Evolutionary conservation across 176 grass and related monocot genomes (phyloP).

Genomic region (Oryza rufipogon): DNA sequence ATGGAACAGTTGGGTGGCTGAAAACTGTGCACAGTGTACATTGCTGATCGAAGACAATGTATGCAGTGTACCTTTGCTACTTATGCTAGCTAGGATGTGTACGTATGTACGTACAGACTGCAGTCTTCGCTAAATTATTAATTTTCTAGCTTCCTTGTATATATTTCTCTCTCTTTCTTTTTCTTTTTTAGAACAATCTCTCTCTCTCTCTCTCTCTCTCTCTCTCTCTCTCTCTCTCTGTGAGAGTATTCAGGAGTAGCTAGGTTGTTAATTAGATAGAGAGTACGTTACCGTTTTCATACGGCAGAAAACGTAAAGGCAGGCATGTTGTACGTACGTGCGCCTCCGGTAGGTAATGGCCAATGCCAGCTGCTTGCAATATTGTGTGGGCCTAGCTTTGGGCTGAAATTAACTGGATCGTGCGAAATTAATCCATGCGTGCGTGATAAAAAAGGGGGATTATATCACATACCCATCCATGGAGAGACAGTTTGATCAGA

Average conservation of each 20-base stretch:
- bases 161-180: too few relatives aligned
- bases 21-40: background rate
- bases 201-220: background rate
- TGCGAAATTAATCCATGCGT: background rate
- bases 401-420: background rate
- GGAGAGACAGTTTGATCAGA: constrained; percentile 21
- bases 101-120: background rate
- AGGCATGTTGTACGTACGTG: background rate
- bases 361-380: too few relatives aligned
- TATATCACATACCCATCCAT: background rate
- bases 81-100: background rate
- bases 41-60: background rate
- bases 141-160: background rate
- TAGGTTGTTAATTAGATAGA: background rate
- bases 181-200: too few relatives aligned
- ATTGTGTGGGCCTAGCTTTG: too few relatives aligned
- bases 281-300: background rate
- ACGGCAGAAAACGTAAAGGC: background rate
- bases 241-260: background rate
- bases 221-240: background rate
- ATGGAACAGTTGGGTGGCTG: background rate
- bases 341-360: background rate
- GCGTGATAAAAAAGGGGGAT: background rate
- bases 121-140: background rate
- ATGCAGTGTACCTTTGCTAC: background rate